Percentiles rank a stretch among this genome's conserved stretches.
phyloP scores from a whole-genome alignment of 306 rosid species.

The Malus asiatica region DNA sequence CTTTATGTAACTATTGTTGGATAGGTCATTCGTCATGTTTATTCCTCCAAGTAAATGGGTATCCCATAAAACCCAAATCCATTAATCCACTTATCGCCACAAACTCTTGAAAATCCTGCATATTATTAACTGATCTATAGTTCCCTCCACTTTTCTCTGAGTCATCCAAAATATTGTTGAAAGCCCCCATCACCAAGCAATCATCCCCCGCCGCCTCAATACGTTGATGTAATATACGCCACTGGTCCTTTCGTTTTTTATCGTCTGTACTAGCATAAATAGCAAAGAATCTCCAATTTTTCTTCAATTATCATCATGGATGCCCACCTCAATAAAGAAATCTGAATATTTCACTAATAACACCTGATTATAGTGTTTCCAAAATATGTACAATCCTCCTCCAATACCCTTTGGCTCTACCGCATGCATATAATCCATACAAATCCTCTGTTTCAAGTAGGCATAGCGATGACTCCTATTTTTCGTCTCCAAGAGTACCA shows the following conservation, averaged over 20 bases:
- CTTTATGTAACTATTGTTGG: background rate
- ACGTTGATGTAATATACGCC: no score
- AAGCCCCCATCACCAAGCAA: no score
- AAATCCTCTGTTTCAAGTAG: background rate
- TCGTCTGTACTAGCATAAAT: no score
- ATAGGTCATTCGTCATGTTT: rapidly evolving
- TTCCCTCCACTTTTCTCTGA: background rate
- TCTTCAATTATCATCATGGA: no score
- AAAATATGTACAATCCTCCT: background rate
- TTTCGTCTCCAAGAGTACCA: background rate
- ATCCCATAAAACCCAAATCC: background rate
- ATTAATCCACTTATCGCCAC: background rate
- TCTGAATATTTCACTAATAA: background rate
- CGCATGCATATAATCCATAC: background rate
- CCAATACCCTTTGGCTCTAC: background rate
- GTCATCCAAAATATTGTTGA: no score
- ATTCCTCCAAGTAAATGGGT: background rate
- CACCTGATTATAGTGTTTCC: background rate
- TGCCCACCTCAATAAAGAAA: background rate
- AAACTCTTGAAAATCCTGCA: rapidly evolving
- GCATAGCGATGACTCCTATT: background rate
- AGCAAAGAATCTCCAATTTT: no score
- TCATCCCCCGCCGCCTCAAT: no score
- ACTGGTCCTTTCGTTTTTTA: no score
- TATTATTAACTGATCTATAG: background rate